Evolutionary conservation across 345 rosid genomes (phyloP).

Genomic region (Draba incana): DNA sequence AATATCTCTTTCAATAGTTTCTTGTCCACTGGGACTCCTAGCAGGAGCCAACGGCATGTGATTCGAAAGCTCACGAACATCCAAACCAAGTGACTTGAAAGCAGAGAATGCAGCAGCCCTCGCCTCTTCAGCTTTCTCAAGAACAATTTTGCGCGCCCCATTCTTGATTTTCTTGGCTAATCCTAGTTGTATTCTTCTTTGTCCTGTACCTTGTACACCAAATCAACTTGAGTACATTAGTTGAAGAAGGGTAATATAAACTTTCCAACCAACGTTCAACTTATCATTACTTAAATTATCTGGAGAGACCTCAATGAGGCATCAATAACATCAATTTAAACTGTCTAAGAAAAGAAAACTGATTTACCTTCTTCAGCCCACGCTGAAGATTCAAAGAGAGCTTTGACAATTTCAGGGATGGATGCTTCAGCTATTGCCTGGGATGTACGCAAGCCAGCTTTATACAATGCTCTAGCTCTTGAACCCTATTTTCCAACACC

Average conservation of each 20-base stretch:
- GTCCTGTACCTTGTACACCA: conserved; percentile 64
- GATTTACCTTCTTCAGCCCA: conserved; percentile 76
- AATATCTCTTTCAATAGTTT: conserved; percentile 44
- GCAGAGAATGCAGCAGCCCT: conserved; percentile 89
- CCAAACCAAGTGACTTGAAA: conserved; percentile 84
- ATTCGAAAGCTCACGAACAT: conserved; percentile 65
- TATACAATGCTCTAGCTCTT: conserved; percentile 93
- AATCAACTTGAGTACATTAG: conserved; percentile 33
- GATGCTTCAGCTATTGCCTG: conserved; percentile 96
- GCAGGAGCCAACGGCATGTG: conserved; percentile 47
- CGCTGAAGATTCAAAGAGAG: conserved; percentile 86
- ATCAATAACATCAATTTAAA: conserved; percentile 21
- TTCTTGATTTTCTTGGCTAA: conserved; percentile 93
- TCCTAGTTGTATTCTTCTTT: conserved; percentile 76
- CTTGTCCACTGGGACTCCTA: conserved; percentile 44
- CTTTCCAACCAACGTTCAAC: conserved; percentile 4
- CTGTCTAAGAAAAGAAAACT: conserved; percentile 26
- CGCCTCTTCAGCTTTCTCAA: conserved; percentile 98
- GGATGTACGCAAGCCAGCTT: conserved; percentile 94
- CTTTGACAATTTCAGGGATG: conserved; percentile 78
- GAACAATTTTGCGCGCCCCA: conserved; percentile 93
- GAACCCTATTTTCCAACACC: conserved; percentile 64
- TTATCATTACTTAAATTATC: conserved; percentile 18
- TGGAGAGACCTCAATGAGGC: conserved; percentile 23
- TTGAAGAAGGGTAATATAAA: conserved; percentile 10